phyloP scores from a whole-genome alignment of 2,329 filamentous ascomycete genomes.

The Penicillium corylophilum region DNA sequence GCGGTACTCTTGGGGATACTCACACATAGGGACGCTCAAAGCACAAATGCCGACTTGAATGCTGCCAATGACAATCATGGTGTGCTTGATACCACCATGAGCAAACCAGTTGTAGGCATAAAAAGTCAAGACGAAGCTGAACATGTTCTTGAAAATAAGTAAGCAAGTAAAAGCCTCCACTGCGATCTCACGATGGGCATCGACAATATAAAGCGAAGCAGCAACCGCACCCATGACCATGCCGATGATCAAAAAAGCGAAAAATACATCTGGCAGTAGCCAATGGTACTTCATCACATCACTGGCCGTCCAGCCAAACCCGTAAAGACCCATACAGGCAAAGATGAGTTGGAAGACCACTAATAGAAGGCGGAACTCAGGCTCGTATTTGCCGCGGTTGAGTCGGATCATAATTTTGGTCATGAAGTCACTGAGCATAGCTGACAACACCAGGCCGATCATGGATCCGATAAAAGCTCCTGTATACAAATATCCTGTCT shows the following conservation, averaged over 20 bases:
- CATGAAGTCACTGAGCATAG: slow-evolving; percentile 69
- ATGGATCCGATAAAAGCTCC: slow-evolving; percentile 83
- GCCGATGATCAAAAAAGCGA: slow-evolving; percentile 77
- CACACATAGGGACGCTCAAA: slow-evolving; percentile 75
- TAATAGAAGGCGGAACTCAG: slow-evolving; percentile 82
- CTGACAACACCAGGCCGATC: slow-evolving; percentile 73
- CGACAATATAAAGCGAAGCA: slow-evolving; percentile 83
- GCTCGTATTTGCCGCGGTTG: slow-evolving; percentile 84
- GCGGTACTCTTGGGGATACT: slow-evolving; percentile 40
- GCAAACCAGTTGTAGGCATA: slow-evolving; percentile 82
- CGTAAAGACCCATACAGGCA: slow-evolving; percentile 75
- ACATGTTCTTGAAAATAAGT: slow-evolving; percentile 92
- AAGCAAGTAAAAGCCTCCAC: slow-evolving; percentile 88
- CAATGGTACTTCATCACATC: slow-evolving; percentile 65
- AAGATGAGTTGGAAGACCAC: slow-evolving; percentile 79
- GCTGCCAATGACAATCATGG: slow-evolving; percentile 70
- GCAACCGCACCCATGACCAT: slow-evolving; percentile 92
- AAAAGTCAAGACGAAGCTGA: slow-evolving; percentile 82
- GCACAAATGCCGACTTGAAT: slow-evolving; percentile 77
- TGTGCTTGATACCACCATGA: slow-evolving; percentile 52
- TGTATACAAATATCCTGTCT: slow-evolving; percentile 83
- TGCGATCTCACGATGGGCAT: slow-evolving; percentile 82
- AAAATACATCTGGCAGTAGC: slow-evolving; percentile 75
- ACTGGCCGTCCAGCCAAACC: slow-evolving; percentile 73
- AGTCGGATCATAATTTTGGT: slow-evolving; percentile 67